phyloP scores from a whole-genome alignment of 352 stramenopile species.

The Globisporangium camurandrum region DNA sequence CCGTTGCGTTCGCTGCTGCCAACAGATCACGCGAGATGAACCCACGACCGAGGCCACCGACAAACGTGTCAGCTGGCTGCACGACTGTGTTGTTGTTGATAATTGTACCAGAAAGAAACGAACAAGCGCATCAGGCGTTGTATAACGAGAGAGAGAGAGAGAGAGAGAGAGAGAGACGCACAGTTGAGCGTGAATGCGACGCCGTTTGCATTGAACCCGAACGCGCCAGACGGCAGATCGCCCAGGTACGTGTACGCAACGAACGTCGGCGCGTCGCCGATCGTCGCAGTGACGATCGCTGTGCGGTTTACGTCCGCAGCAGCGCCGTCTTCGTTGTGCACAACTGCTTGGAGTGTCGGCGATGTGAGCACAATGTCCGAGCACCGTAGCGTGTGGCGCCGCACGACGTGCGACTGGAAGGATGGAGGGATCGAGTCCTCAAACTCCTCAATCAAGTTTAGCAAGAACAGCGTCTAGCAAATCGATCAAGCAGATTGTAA shows the following conservation, averaged over 20 bases:
- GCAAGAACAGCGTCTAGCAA: constrained; percentile 52
- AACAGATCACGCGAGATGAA: constrained; percentile 68
- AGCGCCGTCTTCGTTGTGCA: constrained; percentile 64
- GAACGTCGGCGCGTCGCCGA: constrained; percentile 43
- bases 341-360: constrained; percentile 33
- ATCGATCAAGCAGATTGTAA: neutral
- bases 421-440: constrained; percentile 39
- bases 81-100: constrained; percentile 42
- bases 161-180: constrained; percentile 15
- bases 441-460: constrained; percentile 75
- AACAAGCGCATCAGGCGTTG: too few species aligned
- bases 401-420: constrained; percentile 16
- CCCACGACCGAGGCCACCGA: constrained; percentile 50
- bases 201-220: constrained; percentile 62
- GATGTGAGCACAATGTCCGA: constrained; percentile 62
- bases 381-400: constrained; percentile 33
- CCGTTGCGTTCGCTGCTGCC: constrained; percentile 22
- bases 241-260: constrained; percentile 69
- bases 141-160: neutral
- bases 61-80: constrained; percentile 47
- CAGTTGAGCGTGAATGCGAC: constrained; percentile 77
- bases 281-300: constrained; percentile 51
- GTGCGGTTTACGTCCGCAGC: constrained; percentile 53
- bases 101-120: too few species aligned
- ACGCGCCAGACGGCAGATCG: constrained; percentile 61